These are phyloP conservation scores for Rusavskia elegans DNA, from an alignment of 495 filamentous ascomycete species.

Conservation along the genomic window DNA sequence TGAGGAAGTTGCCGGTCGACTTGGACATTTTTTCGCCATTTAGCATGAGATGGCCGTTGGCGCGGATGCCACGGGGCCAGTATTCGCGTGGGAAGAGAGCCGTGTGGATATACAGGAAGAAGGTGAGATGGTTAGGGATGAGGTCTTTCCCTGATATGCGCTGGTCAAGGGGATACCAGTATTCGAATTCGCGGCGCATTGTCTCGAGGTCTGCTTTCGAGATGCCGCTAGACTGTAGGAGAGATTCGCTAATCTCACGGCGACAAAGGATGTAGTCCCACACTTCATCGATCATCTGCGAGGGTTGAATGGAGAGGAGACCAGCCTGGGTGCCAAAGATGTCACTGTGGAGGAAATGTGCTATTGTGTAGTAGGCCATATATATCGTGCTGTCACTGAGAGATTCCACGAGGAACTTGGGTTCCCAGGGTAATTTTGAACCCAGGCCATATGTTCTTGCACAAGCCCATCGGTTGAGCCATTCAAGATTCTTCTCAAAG, in stretches of 20 bases:
- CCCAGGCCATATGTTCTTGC: slow-evolving; percentile 84
- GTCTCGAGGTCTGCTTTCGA: slow-evolving; percentile 50
- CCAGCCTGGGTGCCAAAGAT: slow-evolving; percentile 64
- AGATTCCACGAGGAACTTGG: slow-evolving; percentile 79
- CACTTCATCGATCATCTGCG: slow-evolving; percentile 89
- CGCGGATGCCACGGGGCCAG: slow-evolving; percentile 71
- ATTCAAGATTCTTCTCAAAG: slow-evolving; percentile 70
- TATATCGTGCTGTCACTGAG: slow-evolving; percentile 86
- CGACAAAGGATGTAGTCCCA: slow-evolving; percentile 88
- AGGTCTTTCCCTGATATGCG: slow-evolving; percentile 75
- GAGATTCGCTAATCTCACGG: slow-evolving; percentile 45
- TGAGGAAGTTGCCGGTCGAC: slow-evolving; percentile 90
- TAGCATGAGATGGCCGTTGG: slow-evolving; percentile 83
- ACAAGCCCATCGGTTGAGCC: slow-evolving; percentile 93
- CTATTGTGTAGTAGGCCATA: slow-evolving; percentile 93
- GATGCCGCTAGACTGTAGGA: slow-evolving; percentile 49
- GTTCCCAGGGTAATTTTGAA: slow-evolving; percentile 91
- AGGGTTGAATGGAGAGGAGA: slow-evolving; percentile 46
- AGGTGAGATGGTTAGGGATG: slow-evolving; percentile 82
- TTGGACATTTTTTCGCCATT: slow-evolving; percentile 98
- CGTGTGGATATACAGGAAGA: slow-evolving; percentile 90
- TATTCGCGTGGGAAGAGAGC: slow-evolving; percentile 75
- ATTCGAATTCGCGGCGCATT: slow-evolving; percentile 83
- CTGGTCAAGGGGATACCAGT: slow-evolving; percentile 90
- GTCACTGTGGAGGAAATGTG: slow-evolving; percentile 70